Evolutionary conservation across 768 basidiomycete species (phyloP), one percentile per base, ranked within the genome.

Genomic region (Paxillus ammoniavirescens): DNA sequence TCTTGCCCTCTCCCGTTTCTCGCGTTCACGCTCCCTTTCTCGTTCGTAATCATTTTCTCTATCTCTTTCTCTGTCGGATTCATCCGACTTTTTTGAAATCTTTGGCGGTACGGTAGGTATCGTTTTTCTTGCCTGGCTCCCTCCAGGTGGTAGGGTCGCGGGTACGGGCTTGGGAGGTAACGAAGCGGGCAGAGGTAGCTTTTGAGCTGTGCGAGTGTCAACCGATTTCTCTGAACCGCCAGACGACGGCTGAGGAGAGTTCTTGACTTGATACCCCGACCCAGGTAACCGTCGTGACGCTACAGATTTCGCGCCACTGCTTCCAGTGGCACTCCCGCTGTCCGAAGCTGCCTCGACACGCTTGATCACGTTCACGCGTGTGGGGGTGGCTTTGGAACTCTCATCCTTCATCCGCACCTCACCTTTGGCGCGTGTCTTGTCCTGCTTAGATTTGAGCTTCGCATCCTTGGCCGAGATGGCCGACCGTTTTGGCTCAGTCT

Each of bases 251-350:
- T 59, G 70, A 41, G 69, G 62, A 0, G 65, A 59, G n/a, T 70
- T 70, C 26, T 73, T 74, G 6, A 66, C 70, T 53, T 71, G 73
- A 59, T 72, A 80, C 3, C 80, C 80, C 4, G 81, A 82, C 0
- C 81, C 81, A 28, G 81, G 81, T 12, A 70, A 52, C 33, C 76
- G 73, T 45, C 75, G 68, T 8, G 63, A 54, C 2, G 61, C 52
- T 6, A 61, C 45, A 8, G 60, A 50, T 41, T 75, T 61, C n/a
- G 57, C 30, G 12, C 12, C 12, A 35, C 35, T 35, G 35, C 3
- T 35, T 12, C 35, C 35, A 12, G 35, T 14, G 7, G 45, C 21
- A 33, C 44, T 51, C n/a, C 42, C 15, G 17, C 42, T 15, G 17
- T 61, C 61, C 6, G 59, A 62, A 35, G 66, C 67, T 43, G 38